phyloP scores from a whole-genome alignment of 768 basidiomycete genomes.

The Suillus decipiens region DNA sequence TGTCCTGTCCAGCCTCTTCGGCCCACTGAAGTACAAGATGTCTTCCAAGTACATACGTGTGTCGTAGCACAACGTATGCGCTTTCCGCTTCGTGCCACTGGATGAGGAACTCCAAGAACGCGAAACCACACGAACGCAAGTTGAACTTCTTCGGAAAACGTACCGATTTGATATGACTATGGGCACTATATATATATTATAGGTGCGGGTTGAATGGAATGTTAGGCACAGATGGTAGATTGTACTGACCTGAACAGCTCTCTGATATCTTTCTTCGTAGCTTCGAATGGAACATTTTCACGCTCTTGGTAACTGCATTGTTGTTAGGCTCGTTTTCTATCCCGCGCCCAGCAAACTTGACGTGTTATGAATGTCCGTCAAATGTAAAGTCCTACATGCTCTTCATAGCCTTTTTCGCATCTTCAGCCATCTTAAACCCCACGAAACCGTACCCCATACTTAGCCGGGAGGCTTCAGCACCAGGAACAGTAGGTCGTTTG shows the following conservation, averaged over 20 bases:
- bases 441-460: constrained; percentile 98
- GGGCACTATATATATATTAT: constrained; percentile 61
- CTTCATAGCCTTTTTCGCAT: constrained; percentile 72
- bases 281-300: constrained; percentile 99
- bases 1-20: constrained; percentile 74
- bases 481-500: constrained; percentile 48
- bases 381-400: constrained; percentile 81
- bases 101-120: constrained; percentile 92
- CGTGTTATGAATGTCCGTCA: constrained; percentile 83
- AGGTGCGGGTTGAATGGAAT: constrained; percentile 5
- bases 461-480: constrained; percentile 49
- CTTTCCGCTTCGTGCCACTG: constrained; percentile 89
- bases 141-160: constrained; percentile 93
- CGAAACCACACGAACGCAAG: constrained; percentile 87
- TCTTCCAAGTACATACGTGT: constrained; percentile 94
- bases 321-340: constrained; percentile 49
- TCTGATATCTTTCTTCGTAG: constrained; percentile 87
- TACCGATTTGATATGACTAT: constrained; percentile 92
- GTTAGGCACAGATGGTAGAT: constrained; percentile 3
- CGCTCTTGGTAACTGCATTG: constrained; percentile 50
- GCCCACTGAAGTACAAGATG: constrained; percentile 98
- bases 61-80: constrained; percentile 81
- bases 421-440: constrained; percentile 78
- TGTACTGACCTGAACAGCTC: constrained; percentile 82
- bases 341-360: constrained; percentile 87